phyloP scores from a whole-genome alignment of 2,329 filamentous ascomycete species.

The Penicillium palitans region DNA sequence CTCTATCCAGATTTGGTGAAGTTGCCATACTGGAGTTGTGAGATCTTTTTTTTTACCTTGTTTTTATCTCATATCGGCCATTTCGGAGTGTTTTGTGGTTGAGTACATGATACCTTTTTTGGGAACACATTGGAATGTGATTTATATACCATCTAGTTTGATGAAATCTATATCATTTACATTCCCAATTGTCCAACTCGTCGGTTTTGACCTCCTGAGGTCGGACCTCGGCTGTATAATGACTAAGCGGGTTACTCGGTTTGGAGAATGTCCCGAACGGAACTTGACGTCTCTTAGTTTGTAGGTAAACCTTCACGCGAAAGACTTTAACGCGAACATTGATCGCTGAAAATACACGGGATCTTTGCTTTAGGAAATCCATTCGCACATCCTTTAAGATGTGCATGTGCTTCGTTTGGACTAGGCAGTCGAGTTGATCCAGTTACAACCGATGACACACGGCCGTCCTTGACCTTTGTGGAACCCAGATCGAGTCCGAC shows the following conservation, averaged over 20 bases:
- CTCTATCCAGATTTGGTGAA: neutral
- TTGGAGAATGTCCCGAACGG: neutral
- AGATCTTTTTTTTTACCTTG: slow-evolving; percentile 2
- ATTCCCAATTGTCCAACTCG: neutral
- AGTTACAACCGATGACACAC: slow-evolving; percentile 10
- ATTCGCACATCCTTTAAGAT: slow-evolving; percentile 12
- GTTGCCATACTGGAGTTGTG: slow-evolving; percentile 3
- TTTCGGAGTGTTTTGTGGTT: slow-evolving; percentile 22
- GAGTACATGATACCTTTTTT: slow-evolving; percentile 19
- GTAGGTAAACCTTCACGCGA: too few species aligned
- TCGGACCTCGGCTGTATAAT: neutral
- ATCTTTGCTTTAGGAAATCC: neutral
- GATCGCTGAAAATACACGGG: neutral
- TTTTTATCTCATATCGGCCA: slow-evolving; percentile 6
- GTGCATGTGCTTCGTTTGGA: slow-evolving; percentile 13
- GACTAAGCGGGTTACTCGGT: neutral
- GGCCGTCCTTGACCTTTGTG: slow-evolving; percentile 11
- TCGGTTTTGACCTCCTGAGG: neutral
- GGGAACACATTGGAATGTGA: slow-evolving; percentile 5
- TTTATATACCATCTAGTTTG: slow-evolving; percentile 7
- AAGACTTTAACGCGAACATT: neutral
- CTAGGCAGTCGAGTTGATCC: slow-evolving; percentile 21
- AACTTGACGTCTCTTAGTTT: neutral
- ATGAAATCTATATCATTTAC: neutral
- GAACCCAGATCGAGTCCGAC: slow-evolving; percentile 10